phyloP scores from a whole-genome alignment of 2,329 filamentous ascomycete species.

The Arthrobotrys musiformis region DNA sequence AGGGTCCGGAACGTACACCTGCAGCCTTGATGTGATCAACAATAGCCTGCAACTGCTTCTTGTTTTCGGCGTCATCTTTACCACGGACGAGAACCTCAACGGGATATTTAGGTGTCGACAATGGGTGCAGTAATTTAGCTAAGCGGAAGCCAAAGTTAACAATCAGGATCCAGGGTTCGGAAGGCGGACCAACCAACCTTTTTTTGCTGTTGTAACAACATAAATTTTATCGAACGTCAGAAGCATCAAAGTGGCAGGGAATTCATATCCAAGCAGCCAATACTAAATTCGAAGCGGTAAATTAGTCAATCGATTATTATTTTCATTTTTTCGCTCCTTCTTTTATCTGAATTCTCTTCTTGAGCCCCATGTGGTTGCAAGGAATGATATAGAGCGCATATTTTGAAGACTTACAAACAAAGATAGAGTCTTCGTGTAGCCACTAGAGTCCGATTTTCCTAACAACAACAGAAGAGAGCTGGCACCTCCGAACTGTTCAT shows the following conservation, averaged over 20 bases:
- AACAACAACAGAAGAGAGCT: slow-evolving; percentile 89
- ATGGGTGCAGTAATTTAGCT: slow-evolving; percentile 92
- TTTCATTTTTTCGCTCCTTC: slow-evolving; percentile 30
- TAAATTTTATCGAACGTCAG: slow-evolving; percentile 89
- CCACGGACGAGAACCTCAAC: slow-evolving; percentile 91
- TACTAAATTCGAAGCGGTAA: slow-evolving; percentile 71
- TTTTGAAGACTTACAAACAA: slow-evolving; percentile 79
- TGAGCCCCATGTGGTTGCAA: neutral
- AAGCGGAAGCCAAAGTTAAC: slow-evolving; percentile 61
- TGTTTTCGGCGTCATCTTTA: slow-evolving; percentile 90
- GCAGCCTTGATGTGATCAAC: slow-evolving; percentile 86
- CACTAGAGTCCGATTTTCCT: slow-evolving; percentile 87
- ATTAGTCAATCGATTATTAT: neutral
- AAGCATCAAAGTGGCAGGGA: slow-evolving; percentile 92
- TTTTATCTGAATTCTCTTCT: neutral
- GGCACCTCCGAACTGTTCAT: slow-evolving; percentile 83
- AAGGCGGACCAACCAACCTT: slow-evolving; percentile 71
- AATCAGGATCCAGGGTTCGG: neutral
- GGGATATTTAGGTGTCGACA: slow-evolving; percentile 91
- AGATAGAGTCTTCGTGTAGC: slow-evolving; percentile 93
- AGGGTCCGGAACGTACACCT: slow-evolving; percentile 71
- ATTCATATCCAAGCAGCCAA: slow-evolving; percentile 98
- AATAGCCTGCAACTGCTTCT: slow-evolving; percentile 86
- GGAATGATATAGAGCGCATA: neutral
- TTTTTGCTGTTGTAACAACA: slow-evolving; percentile 95